These are phyloP conservation scores for Stropharia rugosoannulata DNA, from an alignment of 768 basidiomycete genomes.

Conservation along the genomic window DNA sequence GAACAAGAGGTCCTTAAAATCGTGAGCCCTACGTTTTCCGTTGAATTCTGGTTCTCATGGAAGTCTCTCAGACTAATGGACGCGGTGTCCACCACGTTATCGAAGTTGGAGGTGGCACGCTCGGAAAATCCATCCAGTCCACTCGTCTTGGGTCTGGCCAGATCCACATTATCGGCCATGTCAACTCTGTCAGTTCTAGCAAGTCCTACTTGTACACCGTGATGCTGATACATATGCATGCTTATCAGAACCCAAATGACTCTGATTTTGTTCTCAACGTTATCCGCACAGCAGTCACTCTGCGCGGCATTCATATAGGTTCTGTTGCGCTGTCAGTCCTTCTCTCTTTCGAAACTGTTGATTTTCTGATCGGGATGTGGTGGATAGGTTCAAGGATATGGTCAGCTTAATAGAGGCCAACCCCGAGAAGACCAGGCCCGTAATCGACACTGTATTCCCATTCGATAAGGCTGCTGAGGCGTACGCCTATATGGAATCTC, in stretches of 20 bases:
- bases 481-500: constrained; percentile 50
- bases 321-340: constrained; percentile 49
- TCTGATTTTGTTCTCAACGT: not conserved
- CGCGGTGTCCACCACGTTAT: constrained; percentile 38
- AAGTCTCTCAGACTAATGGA: constrained; percentile 30
- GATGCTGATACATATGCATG: too few species aligned
- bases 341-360: not conserved
- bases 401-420: constrained; percentile 45
- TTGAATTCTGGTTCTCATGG: not conserved
- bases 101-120: constrained; percentile 56
- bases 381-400: constrained; percentile 51
- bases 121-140: constrained; percentile 41
- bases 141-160: constrained; percentile 37
- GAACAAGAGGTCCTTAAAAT: constrained; percentile 47
- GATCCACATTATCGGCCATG: constrained; percentile 49
- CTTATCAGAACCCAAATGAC: too few species aligned
- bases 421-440: constrained; percentile 41
- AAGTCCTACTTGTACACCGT: constrained; percentile 20
- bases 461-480: constrained; percentile 55
- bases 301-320: constrained; percentile 57
- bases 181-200: constrained; percentile 35
- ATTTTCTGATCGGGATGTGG: not conserved
- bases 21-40: constrained; percentile 24
- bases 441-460: constrained; percentile 56
- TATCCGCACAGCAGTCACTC: constrained; percentile 37